Evolutionary conservation across 192 early-diverging fungal genomes (phyloP), one percentile per base, ranked within the genome.

Genomic region (Borealophlyctis nickersoniae): DNA sequence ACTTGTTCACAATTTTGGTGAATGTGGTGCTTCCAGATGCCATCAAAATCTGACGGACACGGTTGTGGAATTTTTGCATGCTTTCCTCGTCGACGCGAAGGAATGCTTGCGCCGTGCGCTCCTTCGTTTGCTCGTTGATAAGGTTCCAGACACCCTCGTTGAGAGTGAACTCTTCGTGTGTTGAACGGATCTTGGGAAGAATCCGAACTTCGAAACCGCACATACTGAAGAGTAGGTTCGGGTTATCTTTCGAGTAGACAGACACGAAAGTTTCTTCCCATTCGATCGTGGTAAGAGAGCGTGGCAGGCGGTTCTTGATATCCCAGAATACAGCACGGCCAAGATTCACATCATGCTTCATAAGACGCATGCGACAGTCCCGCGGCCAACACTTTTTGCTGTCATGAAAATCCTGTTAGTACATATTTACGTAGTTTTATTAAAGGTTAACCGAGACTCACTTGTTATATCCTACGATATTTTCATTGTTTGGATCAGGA

Each of bases 291-390:
- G 97, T 96, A 71, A 99, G 81, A 45, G 92, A 94, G 58, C 95
- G 89, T 31, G 97, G 97, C 64, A 99, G 80, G 52, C 97, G 82
- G 73, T 97, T 98, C 74, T 96, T 96, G 72, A 99, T 93, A 66
- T 99, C 97, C 97, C 97, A 99, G 69, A 99, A 99, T 14, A 94
- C 93, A 0, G 97, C 97, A 34, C 97, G 89, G 36, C 97, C 97
- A 33, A 98, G 54, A 62, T 97, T 96, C 50, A 99, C 95, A 72
- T 99, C 97, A 76, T 93, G 93, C 80, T 95, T 95, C 92, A 99
- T 95, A 63, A 99, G 70, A 48, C 97, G 89, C 97, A 99, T 99
- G 56, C 97, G 89, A 63, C 93, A 92, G 78, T 99, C 97, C 52
- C 97, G 90, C 23, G 97, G 97, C 97, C 93, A 98, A 82, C 93